Base-by-base conservation (phyloP, 2,329 filamentous ascomycete genomes). In the Magnaporthiopsis poae region DNA sequence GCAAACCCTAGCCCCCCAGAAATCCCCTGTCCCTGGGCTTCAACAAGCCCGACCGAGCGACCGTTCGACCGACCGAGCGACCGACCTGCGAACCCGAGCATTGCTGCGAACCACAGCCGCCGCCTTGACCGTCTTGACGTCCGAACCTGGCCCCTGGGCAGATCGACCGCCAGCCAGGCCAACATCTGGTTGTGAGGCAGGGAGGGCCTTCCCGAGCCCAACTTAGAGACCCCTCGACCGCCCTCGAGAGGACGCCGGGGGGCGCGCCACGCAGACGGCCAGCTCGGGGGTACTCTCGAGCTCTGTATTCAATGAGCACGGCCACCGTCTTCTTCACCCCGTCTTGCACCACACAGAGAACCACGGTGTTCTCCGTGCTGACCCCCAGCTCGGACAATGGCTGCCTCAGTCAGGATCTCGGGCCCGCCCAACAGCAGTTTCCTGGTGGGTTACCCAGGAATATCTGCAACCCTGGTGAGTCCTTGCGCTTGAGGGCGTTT, bases 361-460 rank as follows among this genome's bases (percentile, higher is more conserved):
- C 64, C 56, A 27, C 59, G 8, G 25, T 21, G 29, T 60, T 61
- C 33, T 39, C 56, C 31, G 56, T 29, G 29, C 56, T 46, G 56
- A 46, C 35, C 52, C 33, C 21, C 35, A 11, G 59, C 25, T 15
- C 27, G 62, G n/a, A 56, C 39, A 36, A 76, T 77, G 73, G 73
- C 75, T 52, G 75, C 75, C 66, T 74, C 91, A 79, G 95, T 99
- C 81, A 90, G 95, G 84, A 92, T 99, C 80, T 96, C 92, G 72
- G 95, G 95, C 76, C 93, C 93, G 76, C 93, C 95, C 73, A 99
- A 99, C 80, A 95, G 92, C 80, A 95, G 91, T 80, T 97, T 96
- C 76, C 84, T 98, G 70, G 92, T 98, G 72, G 95, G 95, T 73
- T 99, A 98, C 78, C 95, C 95, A 66, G 95, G 95, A 72, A 98